Evolutionary conservation across 2,329 filamentous ascomycete genomes (phyloP).

Genomic region (Aurifilum marmelostoma): DNA sequence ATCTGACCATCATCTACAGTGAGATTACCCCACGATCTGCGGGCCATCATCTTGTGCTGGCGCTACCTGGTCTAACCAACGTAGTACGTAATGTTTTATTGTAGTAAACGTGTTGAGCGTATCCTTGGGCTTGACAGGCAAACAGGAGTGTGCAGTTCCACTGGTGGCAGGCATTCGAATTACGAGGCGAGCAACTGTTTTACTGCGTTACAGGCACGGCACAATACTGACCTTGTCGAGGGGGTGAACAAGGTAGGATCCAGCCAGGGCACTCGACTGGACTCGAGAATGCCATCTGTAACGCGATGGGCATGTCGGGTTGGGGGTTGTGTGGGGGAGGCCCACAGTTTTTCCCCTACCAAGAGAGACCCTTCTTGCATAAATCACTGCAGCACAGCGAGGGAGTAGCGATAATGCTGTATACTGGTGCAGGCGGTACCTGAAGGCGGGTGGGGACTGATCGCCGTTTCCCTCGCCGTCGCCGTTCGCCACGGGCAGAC

Average conservation of each 20-base stretch:
- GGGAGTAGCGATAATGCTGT: background rate
- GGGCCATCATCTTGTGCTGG: slow-evolving; percentile 2
- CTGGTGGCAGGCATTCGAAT: background rate
- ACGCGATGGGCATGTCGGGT: background rate
- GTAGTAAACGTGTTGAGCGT: background rate
- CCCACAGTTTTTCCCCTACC: background rate
- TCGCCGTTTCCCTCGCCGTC: background rate
- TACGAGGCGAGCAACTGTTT: background rate
- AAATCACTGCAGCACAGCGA: slow-evolving; percentile 11
- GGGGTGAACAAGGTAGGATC: background rate
- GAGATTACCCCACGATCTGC: slow-evolving; percentile 11
- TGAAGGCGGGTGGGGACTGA: slow-evolving; percentile 5
- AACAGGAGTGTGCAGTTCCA: background rate
- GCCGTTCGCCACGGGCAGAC: slow-evolving; percentile 13
- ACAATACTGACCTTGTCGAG: background rate
- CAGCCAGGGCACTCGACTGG: background rate
- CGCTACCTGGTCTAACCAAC: background rate
- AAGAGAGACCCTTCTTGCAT: slow-evolving; percentile 19
- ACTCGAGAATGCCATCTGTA: slow-evolving; percentile 16
- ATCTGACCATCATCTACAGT: slow-evolving; percentile 4
- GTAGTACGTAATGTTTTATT: background rate
- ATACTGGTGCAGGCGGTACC: background rate
- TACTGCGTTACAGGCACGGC: background rate
- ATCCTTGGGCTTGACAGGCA: background rate
- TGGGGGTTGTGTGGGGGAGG: background rate